These are phyloP conservation scores for Raphanus raphanistrum DNA, from an alignment of 345 rosid species.

Conservation along the genomic window DNA sequence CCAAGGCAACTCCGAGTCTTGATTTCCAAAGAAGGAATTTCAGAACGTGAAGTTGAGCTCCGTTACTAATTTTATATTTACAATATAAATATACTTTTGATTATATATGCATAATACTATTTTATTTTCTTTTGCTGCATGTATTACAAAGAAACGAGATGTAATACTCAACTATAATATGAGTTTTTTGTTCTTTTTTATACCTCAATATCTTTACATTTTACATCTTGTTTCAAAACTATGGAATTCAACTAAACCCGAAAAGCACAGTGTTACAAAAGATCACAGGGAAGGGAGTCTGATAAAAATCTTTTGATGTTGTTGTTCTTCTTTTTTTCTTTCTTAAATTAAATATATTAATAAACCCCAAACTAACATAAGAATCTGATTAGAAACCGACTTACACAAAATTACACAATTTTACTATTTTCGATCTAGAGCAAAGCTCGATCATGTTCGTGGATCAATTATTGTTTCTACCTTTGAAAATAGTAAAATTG, in stretches of 20 bases:
- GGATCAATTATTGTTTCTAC: too few relatives aligned
- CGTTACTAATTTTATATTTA: neutral
- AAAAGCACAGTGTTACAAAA: constrained; percentile 5
- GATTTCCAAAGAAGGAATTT: neutral
- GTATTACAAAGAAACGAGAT: constrained; percentile 5
- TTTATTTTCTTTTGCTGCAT: neutral
- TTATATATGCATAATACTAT: neutral
- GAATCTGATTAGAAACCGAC: too few relatives aligned
- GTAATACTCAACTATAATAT: constrained; percentile 33
- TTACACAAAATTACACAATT: too few relatives aligned
- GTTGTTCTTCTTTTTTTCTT: too few relatives aligned
- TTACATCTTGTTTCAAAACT: constrained; percentile 1
- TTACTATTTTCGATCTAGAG: too few relatives aligned
- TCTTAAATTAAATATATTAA: too few relatives aligned
- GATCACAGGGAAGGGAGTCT: too few relatives aligned
- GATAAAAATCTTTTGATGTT: too few relatives aligned
- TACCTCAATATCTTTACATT: constrained; percentile 26
- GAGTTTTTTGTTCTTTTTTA: constrained; percentile 27
- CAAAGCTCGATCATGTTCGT: too few relatives aligned
- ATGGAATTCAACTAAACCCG: constrained; percentile 3
- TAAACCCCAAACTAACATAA: too few relatives aligned
- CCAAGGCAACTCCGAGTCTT: neutral
- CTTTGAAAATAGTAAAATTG: too few relatives aligned
- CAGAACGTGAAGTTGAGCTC: neutral
- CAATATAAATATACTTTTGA: neutral